Percentiles rank a stretch among this genome's conserved stretches.
These are phyloP conservation scores for Ophiostoma piceae DNA, from an alignment of 2,329 filamentous ascomycete species.

Conservation along the genomic window DNA sequence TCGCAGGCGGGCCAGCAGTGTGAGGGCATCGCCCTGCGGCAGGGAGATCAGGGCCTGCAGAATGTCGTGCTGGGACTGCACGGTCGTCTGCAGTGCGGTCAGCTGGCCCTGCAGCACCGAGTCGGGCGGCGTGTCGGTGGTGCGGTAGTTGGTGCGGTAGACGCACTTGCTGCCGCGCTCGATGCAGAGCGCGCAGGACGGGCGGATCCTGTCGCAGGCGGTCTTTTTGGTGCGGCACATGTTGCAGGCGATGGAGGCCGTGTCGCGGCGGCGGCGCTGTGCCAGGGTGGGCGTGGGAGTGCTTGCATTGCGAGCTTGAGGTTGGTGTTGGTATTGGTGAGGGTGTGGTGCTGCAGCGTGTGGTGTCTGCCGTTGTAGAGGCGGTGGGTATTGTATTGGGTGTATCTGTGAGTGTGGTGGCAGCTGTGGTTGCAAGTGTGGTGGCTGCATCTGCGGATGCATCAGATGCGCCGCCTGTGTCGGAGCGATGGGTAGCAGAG, in stretches of 20 bases:
- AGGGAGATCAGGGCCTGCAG: not conserved
- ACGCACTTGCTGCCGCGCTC: conserved; percentile 17
- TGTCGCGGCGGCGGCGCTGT: conserved; percentile 19
- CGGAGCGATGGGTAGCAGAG: not conserved
- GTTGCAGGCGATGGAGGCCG: conserved; percentile 22
- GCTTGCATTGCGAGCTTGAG: not conserved
- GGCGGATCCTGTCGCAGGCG: conserved; percentile 17
- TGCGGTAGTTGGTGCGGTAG: conserved; percentile 21
- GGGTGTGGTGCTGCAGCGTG: not conserved
- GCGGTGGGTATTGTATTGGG: not conserved
- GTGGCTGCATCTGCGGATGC: not conserved
- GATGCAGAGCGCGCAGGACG: conserved; percentile 21
- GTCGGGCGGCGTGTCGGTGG: conserved; percentile 12
- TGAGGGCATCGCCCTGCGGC: not conserved
- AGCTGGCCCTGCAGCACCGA: not conserved
- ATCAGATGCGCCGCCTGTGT: not conserved
- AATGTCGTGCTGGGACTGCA: not conserved
- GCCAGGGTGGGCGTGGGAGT: not conserved
- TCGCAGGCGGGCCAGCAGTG: not conserved
- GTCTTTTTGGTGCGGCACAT: conserved; percentile 23
- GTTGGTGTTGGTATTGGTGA: not conserved
- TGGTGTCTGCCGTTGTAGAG: not conserved
- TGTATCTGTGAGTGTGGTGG: not conserved
- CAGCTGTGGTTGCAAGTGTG: not conserved
- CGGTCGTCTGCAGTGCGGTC: not conserved